Evolutionary conservation across 441 rosid genomes (phyloP).

Genomic region (Adansonia grandidieri): DNA sequence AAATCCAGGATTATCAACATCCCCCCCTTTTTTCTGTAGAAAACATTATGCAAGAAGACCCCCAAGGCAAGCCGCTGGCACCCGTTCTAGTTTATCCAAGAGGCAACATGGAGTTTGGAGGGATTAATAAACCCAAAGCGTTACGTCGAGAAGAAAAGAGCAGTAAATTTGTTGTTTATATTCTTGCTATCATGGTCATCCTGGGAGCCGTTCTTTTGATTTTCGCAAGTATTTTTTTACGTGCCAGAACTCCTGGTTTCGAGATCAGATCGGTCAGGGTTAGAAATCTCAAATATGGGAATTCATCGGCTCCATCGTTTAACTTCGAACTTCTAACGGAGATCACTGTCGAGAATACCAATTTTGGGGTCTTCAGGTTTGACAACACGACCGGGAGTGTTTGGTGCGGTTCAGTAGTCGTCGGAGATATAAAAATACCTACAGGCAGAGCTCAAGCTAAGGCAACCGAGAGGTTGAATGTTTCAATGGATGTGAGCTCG

Average conservation of each 20-base stretch:
- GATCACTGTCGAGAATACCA: constrained; percentile 49
- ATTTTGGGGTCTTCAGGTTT: constrained; percentile 57
- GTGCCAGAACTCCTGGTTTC: background rate
- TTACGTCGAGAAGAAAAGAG: constrained; percentile 1
- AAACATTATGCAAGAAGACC: constrained; percentile 16
- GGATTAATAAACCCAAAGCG: background rate
- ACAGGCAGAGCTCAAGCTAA: constrained; percentile 45
- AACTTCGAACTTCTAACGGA: constrained; percentile 45
- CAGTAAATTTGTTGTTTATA: constrained; percentile 48
- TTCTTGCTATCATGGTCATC: constrained; percentile 42
- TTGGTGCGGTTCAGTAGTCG: constrained; percentile 33
- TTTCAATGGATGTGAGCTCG: constrained; percentile 41
- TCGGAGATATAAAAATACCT: constrained; percentile 43
- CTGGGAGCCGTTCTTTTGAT: constrained; percentile 35
- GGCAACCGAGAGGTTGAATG: constrained; percentile 41
- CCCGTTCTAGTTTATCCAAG: constrained; percentile 8
- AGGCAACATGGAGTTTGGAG: constrained; percentile 18
- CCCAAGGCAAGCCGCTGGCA: constrained; percentile 10
- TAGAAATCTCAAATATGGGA: constrained; percentile 32
- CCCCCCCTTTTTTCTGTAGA: background rate
- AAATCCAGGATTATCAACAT: background rate
- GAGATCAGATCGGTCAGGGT: constrained; percentile 14
- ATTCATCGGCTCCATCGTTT: constrained; percentile 34
- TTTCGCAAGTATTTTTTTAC: constrained; percentile 33
- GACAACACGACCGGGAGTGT: constrained; percentile 37